These are phyloP conservation scores for Edaphochlamys debaryana DNA, from an alignment of 139 green algal genomes.

Conservation along the genomic window DNA sequence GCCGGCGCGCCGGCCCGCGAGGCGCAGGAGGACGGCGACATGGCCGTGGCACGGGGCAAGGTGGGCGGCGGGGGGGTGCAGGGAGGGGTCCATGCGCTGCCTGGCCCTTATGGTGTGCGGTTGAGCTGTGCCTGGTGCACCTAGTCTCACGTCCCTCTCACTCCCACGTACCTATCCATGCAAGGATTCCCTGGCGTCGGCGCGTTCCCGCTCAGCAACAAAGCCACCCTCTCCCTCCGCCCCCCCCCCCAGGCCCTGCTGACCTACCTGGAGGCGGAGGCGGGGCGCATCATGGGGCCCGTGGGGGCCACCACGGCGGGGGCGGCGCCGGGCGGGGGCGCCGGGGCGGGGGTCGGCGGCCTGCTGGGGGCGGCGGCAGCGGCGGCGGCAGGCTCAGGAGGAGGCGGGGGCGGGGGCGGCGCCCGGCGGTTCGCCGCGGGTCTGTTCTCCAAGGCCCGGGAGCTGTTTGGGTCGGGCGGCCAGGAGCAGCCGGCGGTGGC, in stretches of 20 bases:
- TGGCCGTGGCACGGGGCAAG: conserved; percentile 65
- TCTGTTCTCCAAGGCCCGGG: conserved; percentile 41
- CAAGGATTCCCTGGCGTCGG: no score
- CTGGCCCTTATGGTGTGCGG: no score
- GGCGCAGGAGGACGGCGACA: conserved; percentile 46
- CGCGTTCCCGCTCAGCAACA: no score
- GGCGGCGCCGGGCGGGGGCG: not conserved
- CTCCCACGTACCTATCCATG: no score
- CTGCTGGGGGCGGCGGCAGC: not conserved
- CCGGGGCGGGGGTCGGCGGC: not conserved
- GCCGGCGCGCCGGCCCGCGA: no score
- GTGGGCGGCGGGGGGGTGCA: conserved; percentile 1
- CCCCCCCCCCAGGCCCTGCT: conserved; percentile 59
- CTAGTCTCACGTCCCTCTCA: no score
- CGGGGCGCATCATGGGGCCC: conserved; percentile 42
- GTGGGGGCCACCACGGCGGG: not conserved
- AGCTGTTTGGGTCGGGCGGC: conserved; percentile 18
- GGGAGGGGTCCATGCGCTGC: not conserved
- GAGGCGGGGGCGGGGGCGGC: not conserved
- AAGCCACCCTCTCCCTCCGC: not conserved
- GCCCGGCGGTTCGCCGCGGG: conserved; percentile 11
- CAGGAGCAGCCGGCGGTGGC: conserved; percentile 27
- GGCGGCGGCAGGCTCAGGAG: not conserved
- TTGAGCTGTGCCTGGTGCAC: no score
- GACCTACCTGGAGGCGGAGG: conserved; percentile 70